Base-by-base conservation (phyloP, 1,284 basidiomycete species). In the Apiotrichum akiyoshidainum region DNA sequence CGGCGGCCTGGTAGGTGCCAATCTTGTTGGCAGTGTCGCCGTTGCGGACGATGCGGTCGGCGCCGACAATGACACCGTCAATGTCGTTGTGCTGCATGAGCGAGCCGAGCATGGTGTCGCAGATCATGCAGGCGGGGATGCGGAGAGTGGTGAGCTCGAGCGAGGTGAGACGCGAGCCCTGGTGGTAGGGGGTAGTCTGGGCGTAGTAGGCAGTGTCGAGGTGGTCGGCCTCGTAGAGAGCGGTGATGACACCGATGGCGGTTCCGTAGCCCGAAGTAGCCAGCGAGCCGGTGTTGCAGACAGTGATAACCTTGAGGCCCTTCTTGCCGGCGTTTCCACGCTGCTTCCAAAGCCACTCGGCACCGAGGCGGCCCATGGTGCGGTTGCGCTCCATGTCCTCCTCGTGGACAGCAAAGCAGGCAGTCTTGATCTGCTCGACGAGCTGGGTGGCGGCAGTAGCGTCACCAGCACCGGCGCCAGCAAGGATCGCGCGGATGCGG, bases 21-120 rank as follows among this genome's bases (percentile, higher is more conserved):
- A 93, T 87, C 86, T 95, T 95, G 82, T 95, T 95, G 21, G 92
- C 92, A 0, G 92, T 94, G 77, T 95, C 92, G 2, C 92, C 92
- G 68, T 96, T 95, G 68, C 80, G 82, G 5, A 91, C 89, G 65
- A 96, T 87, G 56, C 92, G 83, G 76, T 92, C 89, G 6, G 90
- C 90, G 34, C 90, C 90, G 35, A 92, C 90, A 17, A 81, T 87
- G 51, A 95, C 86, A n/a, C 87, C 90, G 70, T 94, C 89, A 52
- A 95, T 89, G 44, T 84, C 79, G 71, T 89, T 81, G 73, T 90
- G 87, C 71, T 92, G 90, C 80, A 96, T 90, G 45, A 94, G 79
- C 1, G 90, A 92, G 16, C 92, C 92, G 34, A 95, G 88, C 88
- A 94, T 94, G 44, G 89, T 93, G 72, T 96, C 92, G 72, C 75